Percentiles rank a stretch among this genome's conserved stretches.
Evolutionary conservation across 192 early-diverging fungal genomes (phyloP).

Genomic region (Coemansia sp.): DNA sequence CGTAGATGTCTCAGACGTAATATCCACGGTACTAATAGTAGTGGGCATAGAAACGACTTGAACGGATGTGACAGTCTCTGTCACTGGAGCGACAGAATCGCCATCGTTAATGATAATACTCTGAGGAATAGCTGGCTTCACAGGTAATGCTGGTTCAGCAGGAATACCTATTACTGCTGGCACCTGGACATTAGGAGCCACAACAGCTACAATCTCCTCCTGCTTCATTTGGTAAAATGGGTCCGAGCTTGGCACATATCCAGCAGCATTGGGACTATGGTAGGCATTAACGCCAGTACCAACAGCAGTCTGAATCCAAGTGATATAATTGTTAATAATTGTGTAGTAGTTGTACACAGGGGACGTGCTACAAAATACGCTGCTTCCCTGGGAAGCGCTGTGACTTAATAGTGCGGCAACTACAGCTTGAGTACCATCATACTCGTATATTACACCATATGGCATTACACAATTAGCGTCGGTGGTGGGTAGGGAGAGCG

Average conservation of each 20-base stretch:
- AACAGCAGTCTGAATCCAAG: slow-evolving; percentile 20
- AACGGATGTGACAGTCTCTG: background rate
- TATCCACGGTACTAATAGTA: background rate
- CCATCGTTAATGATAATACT: background rate
- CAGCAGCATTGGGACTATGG: slow-evolving; percentile 1
- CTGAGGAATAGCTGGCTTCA: background rate
- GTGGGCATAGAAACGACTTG: background rate
- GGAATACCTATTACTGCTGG: background rate
- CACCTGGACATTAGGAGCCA: background rate
- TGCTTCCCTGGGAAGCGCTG: slow-evolving; percentile 14
- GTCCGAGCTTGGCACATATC: slow-evolving; percentile 11
- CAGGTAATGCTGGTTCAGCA: background rate
- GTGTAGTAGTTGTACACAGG: slow-evolving; percentile 33
- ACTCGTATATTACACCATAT: slow-evolving; percentile 25
- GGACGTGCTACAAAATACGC: slow-evolving; percentile 18
- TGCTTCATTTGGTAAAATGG: slow-evolving; percentile 9
- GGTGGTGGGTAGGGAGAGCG: slow-evolving; percentile 2
- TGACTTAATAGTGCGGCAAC: slow-evolving; percentile 28
- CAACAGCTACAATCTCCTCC: background rate
- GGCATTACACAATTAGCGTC: slow-evolving; percentile 23
- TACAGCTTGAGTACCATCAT: slow-evolving; percentile 1
- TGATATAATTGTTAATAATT: slow-evolving; percentile 32
- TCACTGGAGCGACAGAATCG: background rate
- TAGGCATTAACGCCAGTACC: background rate
- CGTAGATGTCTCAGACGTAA: background rate